A percentile compares a stretch with the other conserved stretches of the same genome.
These are phyloP conservation scores for Backusella westeae DNA, from an alignment of 192 early-diverging fungal species.

Conservation along the genomic window DNA sequence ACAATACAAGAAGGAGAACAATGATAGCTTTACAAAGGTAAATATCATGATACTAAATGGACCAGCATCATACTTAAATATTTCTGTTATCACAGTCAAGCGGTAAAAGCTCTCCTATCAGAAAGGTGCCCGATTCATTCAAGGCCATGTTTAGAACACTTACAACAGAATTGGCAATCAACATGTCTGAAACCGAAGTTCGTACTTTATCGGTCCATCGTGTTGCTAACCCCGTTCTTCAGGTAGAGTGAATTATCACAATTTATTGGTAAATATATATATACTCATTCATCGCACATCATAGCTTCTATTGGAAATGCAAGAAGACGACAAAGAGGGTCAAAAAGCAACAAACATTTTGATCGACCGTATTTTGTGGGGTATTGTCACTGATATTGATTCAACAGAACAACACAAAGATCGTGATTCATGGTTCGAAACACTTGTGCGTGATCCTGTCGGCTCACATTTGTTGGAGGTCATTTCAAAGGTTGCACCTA, in stretches of 20 bases:
- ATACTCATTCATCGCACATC: background rate
- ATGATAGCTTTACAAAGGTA: slow-evolving; percentile 38
- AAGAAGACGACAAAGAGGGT: slow-evolving; percentile 35
- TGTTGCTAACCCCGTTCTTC: slow-evolving; percentile 80
- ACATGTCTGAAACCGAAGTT: slow-evolving; percentile 49
- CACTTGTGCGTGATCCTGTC: slow-evolving; percentile 63
- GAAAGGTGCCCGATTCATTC: slow-evolving; percentile 65
- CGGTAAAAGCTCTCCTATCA: slow-evolving; percentile 36
- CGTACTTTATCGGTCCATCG: slow-evolving; percentile 59
- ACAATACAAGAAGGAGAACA: slow-evolving; percentile 57
- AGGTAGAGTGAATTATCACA: slow-evolving; percentile 35
- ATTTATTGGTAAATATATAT: background rate
- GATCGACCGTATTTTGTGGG: slow-evolving; percentile 56
- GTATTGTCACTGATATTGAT: slow-evolving; percentile 47
- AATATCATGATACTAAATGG: no score
- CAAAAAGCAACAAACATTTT: slow-evolving; percentile 43
- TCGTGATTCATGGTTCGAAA: slow-evolving; percentile 53
- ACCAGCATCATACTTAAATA: no score
- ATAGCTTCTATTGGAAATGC: slow-evolving; percentile 35
- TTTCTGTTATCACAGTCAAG: background rate
- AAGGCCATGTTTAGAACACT: slow-evolving; percentile 52
- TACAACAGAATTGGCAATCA: slow-evolving; percentile 46
- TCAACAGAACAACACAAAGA: slow-evolving; percentile 37
- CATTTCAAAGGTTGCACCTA: slow-evolving; percentile 54
- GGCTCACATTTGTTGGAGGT: slow-evolving; percentile 83